Conservation (phyloP, 1,284 basidiomycete species). For the Cryptococcus amylolentus region DNA sequence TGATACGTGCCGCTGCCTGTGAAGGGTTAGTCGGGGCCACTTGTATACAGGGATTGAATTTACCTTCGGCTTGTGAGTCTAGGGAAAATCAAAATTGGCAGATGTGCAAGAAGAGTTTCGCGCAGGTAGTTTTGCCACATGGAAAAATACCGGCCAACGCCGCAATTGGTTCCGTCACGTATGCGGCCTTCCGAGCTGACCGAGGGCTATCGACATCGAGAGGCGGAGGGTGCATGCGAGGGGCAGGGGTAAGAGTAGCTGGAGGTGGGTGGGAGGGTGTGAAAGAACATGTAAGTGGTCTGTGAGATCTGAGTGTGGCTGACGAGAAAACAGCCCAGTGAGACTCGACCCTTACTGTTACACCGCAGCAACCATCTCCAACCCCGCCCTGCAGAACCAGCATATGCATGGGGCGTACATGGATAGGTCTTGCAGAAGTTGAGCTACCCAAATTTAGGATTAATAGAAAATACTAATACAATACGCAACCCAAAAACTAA, state of each 20-base stretch:
- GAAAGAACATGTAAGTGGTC: no score
- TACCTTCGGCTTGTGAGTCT: slow-evolving; percentile 15
- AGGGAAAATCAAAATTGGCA: background rate
- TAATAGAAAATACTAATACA: no score
- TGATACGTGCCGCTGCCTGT: slow-evolving; percentile 30
- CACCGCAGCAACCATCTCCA: no score
- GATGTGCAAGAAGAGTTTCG: background rate
- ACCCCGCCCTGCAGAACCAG: background rate
- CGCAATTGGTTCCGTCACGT: background rate
- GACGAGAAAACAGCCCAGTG: background rate
- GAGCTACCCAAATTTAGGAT: no score
- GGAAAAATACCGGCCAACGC: background rate
- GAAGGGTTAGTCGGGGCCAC: background rate
- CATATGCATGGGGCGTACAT: no score
- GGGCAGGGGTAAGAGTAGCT: background rate
- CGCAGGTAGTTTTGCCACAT: background rate
- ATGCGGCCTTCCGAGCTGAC: background rate
- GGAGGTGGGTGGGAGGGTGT: background rate
- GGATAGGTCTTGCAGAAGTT: no score
- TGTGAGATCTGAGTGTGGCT: background rate
- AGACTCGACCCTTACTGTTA: no score
- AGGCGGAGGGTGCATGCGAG: background rate
- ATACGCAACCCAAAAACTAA: no score
- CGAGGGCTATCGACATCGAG: background rate
- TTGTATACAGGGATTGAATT: slow-evolving; percentile 4